Conservation (phyloP, 306 rosid species). For the Cucurbita pepo region DNA sequence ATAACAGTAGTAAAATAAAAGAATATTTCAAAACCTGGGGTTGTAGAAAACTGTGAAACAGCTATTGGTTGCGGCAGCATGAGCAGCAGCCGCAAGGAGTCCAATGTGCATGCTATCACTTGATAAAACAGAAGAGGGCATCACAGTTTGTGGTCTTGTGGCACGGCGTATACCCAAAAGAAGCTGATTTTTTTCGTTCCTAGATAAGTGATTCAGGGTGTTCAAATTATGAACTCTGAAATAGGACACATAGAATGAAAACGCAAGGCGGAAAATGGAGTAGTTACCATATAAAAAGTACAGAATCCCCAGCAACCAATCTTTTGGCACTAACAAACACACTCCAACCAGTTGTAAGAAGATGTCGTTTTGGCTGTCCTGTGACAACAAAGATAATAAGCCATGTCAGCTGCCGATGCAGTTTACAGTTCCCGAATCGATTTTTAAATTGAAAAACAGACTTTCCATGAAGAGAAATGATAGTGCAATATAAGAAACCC, state of each 20-base stretch:
- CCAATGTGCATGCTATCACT: constrained; percentile 93
- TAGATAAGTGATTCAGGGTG: constrained; percentile 7
- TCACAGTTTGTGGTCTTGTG: constrained; percentile 59
- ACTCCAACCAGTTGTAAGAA: constrained; percentile 91
- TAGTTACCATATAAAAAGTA: constrained; percentile 68
- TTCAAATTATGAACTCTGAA: constrained; percentile 1
- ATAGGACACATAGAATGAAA: constrained; percentile 5
- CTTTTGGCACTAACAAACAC: constrained; percentile 91
- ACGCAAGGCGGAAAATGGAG: not conserved
- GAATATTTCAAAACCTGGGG: constrained; percentile 47
- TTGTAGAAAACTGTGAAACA: constrained; percentile 79
- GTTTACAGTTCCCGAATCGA: not conserved
- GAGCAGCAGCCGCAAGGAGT: constrained; percentile 92
- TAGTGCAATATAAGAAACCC: not conserved
- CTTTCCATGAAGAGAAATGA: not conserved
- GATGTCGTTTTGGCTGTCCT: constrained; percentile 93
- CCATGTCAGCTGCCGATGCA: constrained; percentile 6
- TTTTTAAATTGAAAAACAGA: not conserved
- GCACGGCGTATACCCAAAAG: constrained; percentile 80
- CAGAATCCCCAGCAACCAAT: constrained; percentile 84
- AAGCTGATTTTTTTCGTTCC: constrained; percentile 88
- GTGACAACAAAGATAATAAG: constrained; percentile 19
- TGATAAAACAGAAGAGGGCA: constrained; percentile 76
- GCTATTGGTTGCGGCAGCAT: constrained; percentile 81
- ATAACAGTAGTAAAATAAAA: not conserved